Base-by-base conservation (phyloP, 1,284 basidiomycete species). In the Peniophora sp. region DNA sequence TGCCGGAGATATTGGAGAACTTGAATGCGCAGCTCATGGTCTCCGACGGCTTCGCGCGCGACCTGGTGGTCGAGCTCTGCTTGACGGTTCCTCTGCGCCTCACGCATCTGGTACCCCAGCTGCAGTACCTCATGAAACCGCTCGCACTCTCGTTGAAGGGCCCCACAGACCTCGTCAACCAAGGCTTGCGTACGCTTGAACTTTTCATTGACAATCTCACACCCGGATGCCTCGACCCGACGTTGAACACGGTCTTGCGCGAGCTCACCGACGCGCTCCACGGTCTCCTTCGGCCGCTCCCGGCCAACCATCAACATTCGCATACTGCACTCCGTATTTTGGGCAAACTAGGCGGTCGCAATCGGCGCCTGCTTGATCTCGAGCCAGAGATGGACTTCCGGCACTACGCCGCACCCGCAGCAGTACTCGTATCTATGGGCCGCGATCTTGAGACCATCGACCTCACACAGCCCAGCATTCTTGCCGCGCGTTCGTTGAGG, bases 151-250 rank as follows among this genome's bases (percentile, higher is more conserved):
- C 97, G 10, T 73, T 99, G 45, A 85, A 89, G 54, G 94, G 93
- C 20, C 81, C 81, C 37, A 79, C 88, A 3, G 96, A 99, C 54
- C 81, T 98, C 47, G 90, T 99, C 52, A 88, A 92, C 43, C 97
- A 99, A 71, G 97, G 96, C 42, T 74, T 43, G 32, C 84, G 97
- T 3, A 99, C 97, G 0, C 80, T 99, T 53, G 97, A 99, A 68
- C 77, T 99, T n/a, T 99, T 96, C 69, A 97, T 99, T 64, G 97
- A 99, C 73, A 99, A 99, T 63, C 78, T 99, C 22, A 98, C 94
- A 0, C 93, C 95, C n/a, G 97, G 99, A 66, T 99, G 99, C 74
- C 78, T 99, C 24, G 97, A 99, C 62, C 97, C 97, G 0, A 97
- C 95, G 1, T 83, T 99, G 63, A 91, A 85, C 55, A 93, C 92